phyloP scores from a whole-genome alignment of 441 rosid species.

The Adansonia madagascariensis region DNA sequence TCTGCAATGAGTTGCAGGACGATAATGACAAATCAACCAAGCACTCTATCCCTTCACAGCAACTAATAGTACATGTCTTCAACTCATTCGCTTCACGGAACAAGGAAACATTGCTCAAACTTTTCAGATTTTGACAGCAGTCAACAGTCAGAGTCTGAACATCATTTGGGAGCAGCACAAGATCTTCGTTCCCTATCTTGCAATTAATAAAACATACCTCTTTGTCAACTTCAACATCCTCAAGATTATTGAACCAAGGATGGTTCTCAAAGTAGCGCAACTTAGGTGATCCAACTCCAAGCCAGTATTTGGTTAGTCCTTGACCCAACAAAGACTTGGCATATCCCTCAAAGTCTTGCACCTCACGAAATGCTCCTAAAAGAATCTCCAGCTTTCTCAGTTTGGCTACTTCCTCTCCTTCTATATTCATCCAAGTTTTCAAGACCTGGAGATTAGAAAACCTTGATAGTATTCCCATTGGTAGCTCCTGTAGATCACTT shows the following conservation, averaged over 20 bases:
- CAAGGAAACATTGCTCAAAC: background rate
- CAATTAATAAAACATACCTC: background rate
- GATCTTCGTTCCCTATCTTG: background rate
- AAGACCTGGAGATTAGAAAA: conserved; percentile 22
- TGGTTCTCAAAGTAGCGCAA: background rate
- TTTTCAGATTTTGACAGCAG: background rate
- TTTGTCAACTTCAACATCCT: background rate
- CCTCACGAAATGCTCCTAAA: conserved; percentile 19
- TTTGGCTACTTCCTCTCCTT: conserved; percentile 26
- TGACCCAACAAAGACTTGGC: background rate
- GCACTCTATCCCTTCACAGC: conserved; percentile 9
- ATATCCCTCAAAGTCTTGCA: conserved; percentile 15
- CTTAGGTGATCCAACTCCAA: conserved; percentile 17
- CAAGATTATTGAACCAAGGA: background rate
- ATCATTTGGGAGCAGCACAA: background rate
- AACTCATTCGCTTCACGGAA: background rate
- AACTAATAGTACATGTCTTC: background rate
- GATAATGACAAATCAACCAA: background rate
- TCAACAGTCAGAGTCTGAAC: background rate
- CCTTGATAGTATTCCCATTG: conserved; percentile 14
- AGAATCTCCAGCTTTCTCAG: conserved; percentile 35
- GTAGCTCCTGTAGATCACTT: conserved; percentile 7
- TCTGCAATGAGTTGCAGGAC: background rate
- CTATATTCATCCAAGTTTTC: background rate
- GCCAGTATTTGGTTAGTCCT: background rate